Base-by-base conservation (phyloP, 140 eudicot genomes). In the Senecio squalidus region DNA sequence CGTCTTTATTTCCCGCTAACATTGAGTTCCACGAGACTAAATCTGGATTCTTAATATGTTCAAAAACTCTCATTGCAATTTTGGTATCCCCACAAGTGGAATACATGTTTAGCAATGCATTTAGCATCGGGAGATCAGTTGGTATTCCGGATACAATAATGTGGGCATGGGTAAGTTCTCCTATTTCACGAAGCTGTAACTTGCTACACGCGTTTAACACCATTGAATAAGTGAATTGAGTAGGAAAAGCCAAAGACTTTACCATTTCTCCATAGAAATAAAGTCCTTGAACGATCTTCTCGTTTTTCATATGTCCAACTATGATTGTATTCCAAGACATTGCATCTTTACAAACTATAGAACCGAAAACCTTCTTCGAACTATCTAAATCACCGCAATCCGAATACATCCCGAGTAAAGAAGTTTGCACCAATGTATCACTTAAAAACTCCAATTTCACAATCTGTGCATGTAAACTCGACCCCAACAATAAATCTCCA, bases 21-120 rank as follows among this genome's bases (percentile, higher is more conserved):
- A 90, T 71, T 3, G 97, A 71, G 72, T 90, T 90, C 89, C 94
- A 90, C 7, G 97, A 90, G 34, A 90, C 82, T 60, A 81, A 75
- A 83, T 90, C 94, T 0, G 91, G 95, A 18, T 69, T 62, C 65
- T 72, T 46, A 31, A 90, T 83, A 34, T 71, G 64, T 25, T 43
- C 41, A 45, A 86, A 90, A 43, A 83, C 80, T 9, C 30, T 48
- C 4, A 26, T 64, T 0, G 87, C 94, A 9, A 75, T 52, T 17
- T 51, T 16, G 1, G 69, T 59, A 22, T 80, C 84, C n/a, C 85
- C 69, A 26, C 88, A 86, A 66, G 67, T 74, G 24, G 78, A 79
- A 68, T 90, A 83, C 94, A 90, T 80, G 65, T 81, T 86, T 17
- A 90, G 72, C 57, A 90, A 78, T 0, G 91, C 80, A 58, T 90